These are phyloP conservation scores for Symbiodinium pilosum DNA, from an alignment of 73 alveolate species.

Conservation along the genomic window DNA sequence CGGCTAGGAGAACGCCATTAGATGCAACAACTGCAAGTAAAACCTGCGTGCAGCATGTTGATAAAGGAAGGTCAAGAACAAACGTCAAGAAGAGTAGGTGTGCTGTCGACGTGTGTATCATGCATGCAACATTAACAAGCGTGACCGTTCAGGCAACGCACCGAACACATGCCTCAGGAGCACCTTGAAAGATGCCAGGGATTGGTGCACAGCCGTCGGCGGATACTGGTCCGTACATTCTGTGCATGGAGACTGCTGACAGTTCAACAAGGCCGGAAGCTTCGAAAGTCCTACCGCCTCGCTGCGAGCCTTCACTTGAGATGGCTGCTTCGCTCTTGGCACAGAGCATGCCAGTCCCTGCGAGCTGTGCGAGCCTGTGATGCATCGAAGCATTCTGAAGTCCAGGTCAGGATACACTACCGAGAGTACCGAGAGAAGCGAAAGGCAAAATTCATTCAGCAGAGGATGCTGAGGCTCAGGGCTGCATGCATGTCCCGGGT, in stretches of 20 bases:
- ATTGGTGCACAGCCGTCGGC: not conserved
- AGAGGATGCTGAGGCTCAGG: slow-evolving; percentile 44
- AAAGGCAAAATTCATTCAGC: slow-evolving; percentile 6
- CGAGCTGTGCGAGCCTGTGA: no score
- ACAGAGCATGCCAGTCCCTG: no score
- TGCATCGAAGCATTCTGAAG: not conserved
- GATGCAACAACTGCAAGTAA: no score
- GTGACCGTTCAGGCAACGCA: no score
- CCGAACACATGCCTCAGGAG: not conserved
- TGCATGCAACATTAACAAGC: no score
- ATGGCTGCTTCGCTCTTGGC: slow-evolving; percentile 62
- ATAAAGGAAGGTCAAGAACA: no score
- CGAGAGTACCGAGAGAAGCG: slow-evolving; percentile 31
- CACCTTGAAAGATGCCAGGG: not conserved
- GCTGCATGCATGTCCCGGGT: slow-evolving; percentile 33
- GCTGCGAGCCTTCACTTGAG: slow-evolving; percentile 33
- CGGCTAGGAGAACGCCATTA: no score
- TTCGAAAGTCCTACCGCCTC: slow-evolving; percentile 41
- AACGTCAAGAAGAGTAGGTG: no score
- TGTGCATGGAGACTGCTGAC: slow-evolving; percentile 32
- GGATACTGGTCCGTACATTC: not conserved
- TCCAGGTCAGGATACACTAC: no score
- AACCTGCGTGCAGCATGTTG: no score
- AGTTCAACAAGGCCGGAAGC: slow-evolving; percentile 29
- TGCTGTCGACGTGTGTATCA: no score